Base-by-base conservation (phyloP, 495 filamentous ascomycete genomes). In the Annulohypoxylon nitens region DNA sequence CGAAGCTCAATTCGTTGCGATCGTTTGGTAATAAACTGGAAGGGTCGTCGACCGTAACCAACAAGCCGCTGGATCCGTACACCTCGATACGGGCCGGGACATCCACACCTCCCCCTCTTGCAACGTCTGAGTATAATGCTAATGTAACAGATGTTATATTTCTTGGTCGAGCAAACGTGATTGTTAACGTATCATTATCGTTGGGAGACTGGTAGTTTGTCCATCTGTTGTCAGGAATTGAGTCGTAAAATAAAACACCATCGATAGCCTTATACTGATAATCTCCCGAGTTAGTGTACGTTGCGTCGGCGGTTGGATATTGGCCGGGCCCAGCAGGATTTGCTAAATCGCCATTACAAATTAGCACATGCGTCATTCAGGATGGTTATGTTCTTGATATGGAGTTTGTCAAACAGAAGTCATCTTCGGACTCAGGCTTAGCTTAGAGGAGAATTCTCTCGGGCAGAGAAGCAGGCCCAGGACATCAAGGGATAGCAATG, bases 221-320 rank as follows among this genome's bases (percentile, higher is more conserved):
- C 82, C 83, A 85, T 57, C 79, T 76, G 64, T 85, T 84, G 45
- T 84, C 82, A 0, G 83, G 83, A 4, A 79, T 75, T 11, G 73
- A 48, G 43, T 84, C 81, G 60, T 84, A 84, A 61, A 78, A 85
- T 11, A 85, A 61, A 37, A 83, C 77, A 16, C 83, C 83, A 48
- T 85, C 83, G 67, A 82, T 84, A 20, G 81, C 77, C 66, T 84
- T 83, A 66, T 75, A 85, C 3, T 78, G 70, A 18, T 70, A 77
- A 70, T 84, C 78, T 5, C 70, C 64, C 10, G 63, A 41, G 61
- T 78, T 80, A 20, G 73, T 78, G 59, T 74, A 82, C 43, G 79
- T 79, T 33, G 83, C 80, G 16, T 76, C 75, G 9, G 75, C 77
- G n/a, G 65, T 41, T 2, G 83, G 83, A 25, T 81, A 82, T 39